These are phyloP conservation scores for Fragaria nilgerrensis DNA, from an alignment of 306 rosid genomes.

Conservation along the genomic window DNA sequence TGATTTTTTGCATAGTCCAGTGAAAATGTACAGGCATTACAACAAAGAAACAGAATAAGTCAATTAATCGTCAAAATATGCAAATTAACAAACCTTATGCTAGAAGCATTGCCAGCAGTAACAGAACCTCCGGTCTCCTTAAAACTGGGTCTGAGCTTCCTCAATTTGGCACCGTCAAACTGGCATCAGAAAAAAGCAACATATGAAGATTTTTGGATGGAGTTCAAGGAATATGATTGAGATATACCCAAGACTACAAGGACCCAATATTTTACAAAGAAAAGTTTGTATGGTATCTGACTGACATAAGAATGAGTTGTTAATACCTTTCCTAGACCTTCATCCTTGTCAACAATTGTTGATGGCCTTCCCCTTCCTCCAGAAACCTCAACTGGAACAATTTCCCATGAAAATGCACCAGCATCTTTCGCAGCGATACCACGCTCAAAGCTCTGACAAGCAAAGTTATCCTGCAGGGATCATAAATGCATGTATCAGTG, in stretches of 20 bases:
- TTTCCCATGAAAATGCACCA: constrained; percentile 86
- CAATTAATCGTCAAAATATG: not conserved
- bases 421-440: constrained; percentile 84
- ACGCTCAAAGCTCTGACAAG: constrained; percentile 89
- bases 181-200: constrained; percentile 38
- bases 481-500: constrained; percentile 22
- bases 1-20: not conserved
- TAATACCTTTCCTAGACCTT: constrained; percentile 88
- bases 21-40: not conserved
- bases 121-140: constrained; percentile 91
- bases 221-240: not conserved
- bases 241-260: not conserved
- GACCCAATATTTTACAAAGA: not conserved
- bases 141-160: constrained; percentile 98
- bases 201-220: not conserved
- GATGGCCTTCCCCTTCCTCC: constrained; percentile 98
- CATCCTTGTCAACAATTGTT: constrained; percentile 72
- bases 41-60: constrained; percentile 1
- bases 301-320: constrained; percentile 4
- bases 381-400: constrained; percentile 88
- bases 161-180: constrained; percentile 92
- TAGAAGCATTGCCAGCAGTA: constrained; percentile 98
- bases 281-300: not conserved
- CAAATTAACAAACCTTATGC: constrained; percentile 69
- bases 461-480: constrained; percentile 66